Evolutionary conservation across 768 basidiomycete genomes (phyloP), one percentile per base, ranked within the genome.

Genomic region (Cystobasidium tubakii): DNA sequence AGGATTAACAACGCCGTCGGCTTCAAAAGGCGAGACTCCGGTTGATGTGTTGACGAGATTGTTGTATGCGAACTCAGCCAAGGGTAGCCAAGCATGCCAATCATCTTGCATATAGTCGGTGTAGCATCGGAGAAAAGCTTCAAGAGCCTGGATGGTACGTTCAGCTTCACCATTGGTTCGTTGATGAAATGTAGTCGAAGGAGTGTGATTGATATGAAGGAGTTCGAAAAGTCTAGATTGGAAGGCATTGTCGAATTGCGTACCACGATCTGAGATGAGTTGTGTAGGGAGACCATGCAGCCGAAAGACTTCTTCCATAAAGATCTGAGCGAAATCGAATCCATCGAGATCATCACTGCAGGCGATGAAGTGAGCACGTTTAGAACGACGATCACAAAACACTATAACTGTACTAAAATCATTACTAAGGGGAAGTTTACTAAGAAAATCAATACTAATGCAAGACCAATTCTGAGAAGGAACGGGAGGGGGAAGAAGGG

Each of bases 111-210:
- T 73, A 62, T 81, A 77, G 55, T 81, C 80, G 34, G 76, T 60
- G 74, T 80, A 84, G 0, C 81, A 55, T 0, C 82, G 77, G 0
- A 85, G 81, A 73, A 82, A 83, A 17, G 81, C 80, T 69, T 85
- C 83, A 0, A 85, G 36, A 3, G 81, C 77, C 69, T 83, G 83
- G 71, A 85, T 85, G 3, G 81, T 75, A 0, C 79, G 72, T 67
- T 85, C 83, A 0, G 83, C 83, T 53, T 83, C 82, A 0, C 84
- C 83, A 66, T 84, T 82, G 0, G 81, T 82, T 67, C 84, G 80
- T 0, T 84, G 85, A 66, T 84, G 84, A 62, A 81, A 85, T 0
- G 83, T 83, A 0, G 84, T 85, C 6, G 80, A 81, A 0, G 82
- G 74, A 42, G 81, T 81, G 0, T 64, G 60, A 21, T 81, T 62